phyloP scores from a whole-genome alignment of 148 eudicot genomes.

The Arbutus unedo region DNA sequence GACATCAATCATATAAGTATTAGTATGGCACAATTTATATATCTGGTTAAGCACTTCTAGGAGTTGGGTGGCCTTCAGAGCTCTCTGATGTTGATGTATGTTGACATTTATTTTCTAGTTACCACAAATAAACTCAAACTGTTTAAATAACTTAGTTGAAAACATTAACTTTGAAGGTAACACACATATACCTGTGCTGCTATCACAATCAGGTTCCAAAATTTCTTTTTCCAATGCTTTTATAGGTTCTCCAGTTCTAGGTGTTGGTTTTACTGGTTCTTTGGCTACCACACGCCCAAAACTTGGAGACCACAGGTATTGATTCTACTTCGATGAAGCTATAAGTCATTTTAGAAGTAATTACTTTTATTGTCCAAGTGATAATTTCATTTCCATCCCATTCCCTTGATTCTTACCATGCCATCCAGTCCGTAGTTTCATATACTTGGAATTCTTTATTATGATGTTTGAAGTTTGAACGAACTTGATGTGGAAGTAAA shows the following conservation, averaged over 20 bases:
- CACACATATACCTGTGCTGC: background rate
- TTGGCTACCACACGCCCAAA: slow-evolving; percentile 67
- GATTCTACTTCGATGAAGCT: background rate
- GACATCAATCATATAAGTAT: background rate
- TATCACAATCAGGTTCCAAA: background rate
- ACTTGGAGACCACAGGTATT: slow-evolving; percentile 86
- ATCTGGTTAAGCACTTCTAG: background rate
- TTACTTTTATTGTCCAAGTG: background rate
- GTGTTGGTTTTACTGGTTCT: slow-evolving; percentile 87
- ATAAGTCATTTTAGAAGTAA: background rate
- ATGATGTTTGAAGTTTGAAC: background rate
- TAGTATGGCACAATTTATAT: background rate
- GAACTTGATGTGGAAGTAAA: background rate
- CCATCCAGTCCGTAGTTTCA: background rate
- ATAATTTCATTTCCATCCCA: background rate
- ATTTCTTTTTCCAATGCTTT: background rate
- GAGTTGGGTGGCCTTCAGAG: background rate
- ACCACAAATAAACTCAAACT: background rate
- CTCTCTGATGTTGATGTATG: too few relatives aligned
- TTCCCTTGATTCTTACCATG: background rate
- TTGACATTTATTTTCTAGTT: background rate
- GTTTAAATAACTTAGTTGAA: background rate
- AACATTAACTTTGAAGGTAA: background rate
- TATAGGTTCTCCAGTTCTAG: slow-evolving; percentile 68
- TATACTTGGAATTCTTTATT: background rate